Conservation (phyloP, 2,329 filamentous ascomycete species). For the Graphilbum sp. region DNA sequence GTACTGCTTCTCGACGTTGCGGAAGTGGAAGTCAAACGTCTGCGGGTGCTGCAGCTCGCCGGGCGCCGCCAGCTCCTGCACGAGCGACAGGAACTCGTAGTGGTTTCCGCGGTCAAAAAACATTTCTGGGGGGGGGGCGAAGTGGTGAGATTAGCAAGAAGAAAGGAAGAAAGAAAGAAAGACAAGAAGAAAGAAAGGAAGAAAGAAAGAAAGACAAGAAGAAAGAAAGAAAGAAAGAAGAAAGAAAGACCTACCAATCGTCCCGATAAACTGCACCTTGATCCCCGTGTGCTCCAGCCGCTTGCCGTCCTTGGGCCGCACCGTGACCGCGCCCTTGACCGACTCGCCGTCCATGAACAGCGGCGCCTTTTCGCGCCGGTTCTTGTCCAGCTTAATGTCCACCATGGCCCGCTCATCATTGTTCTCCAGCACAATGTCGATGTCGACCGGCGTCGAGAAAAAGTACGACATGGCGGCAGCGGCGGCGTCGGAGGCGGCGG, state of each 20-base stretch:
- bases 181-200: not conserved
- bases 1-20: constrained; percentile 99
- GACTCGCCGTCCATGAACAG: constrained; percentile 97
- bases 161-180: not conserved
- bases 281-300: constrained; percentile 95
- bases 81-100: constrained; percentile 95
- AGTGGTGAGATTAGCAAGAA: constrained; percentile 2
- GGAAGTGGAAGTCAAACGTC: constrained; percentile 99
- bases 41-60: constrained; percentile 97
- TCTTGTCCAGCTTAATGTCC: constrained; percentile 97
- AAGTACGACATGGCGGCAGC: constrained; percentile 70
- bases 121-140: constrained; percentile 54
- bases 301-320: constrained; percentile 95
- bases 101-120: constrained; percentile 99
- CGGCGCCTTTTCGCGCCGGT: constrained; percentile 87
- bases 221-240: not conserved
- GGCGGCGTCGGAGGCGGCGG: too few relatives aligned
- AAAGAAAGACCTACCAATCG: constrained; percentile 52
- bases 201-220: not conserved
- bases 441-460: constrained; percentile 96
- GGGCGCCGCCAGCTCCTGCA: constrained; percentile 90
- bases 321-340: constrained; percentile 88
- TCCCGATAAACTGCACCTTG: constrained; percentile 98
- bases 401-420: constrained; percentile 88
- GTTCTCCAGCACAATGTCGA: constrained; percentile 95